These are phyloP conservation scores for Vitis hybrid DNA, from an alignment of 177 flowering plant genomes.

Conservation along the genomic window DNA sequence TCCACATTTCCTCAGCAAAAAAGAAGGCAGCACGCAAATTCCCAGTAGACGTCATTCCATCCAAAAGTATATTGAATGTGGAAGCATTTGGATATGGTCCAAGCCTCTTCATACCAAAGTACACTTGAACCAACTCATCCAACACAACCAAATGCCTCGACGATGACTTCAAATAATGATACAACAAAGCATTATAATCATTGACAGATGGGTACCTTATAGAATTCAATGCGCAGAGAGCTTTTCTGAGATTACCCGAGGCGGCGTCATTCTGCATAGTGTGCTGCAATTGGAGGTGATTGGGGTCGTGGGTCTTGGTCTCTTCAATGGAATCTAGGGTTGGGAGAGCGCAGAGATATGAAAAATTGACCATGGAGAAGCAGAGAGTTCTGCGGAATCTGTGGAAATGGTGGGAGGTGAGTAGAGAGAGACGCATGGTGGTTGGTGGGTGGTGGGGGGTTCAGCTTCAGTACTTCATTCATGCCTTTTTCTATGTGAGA, in stretches of 20 bases:
- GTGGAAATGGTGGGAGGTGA: too few relatives aligned
- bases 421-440: too few relatives aligned
- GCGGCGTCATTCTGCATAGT: conserved; percentile 33
- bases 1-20: conserved; percentile 37
- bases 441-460: too few relatives aligned
- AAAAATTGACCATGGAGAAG: conserved; percentile 1
- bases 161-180: conserved; percentile 33
- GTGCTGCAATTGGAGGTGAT: conserved; percentile 17
- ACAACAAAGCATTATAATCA: conserved; percentile 51
- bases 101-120: conserved; percentile 32
- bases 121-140: conserved; percentile 24
- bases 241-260: conserved; percentile 31
- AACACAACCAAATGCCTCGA: conserved; percentile 5
- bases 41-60: conserved; percentile 36
- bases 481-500: too few relatives aligned
- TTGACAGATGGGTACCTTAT: conserved; percentile 38
- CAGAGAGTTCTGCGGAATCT: neutral
- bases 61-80: conserved; percentile 43
- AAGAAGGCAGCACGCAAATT: conserved; percentile 18
- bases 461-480: too few relatives aligned
- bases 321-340: conserved; percentile 9
- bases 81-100: conserved; percentile 44
- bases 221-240: conserved; percentile 30
- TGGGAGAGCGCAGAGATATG: conserved; percentile 4
- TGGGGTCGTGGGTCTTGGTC: neutral